phyloP scores from a whole-genome alignment of 768 basidiomycete genomes.

The Pholiota molesta region DNA sequence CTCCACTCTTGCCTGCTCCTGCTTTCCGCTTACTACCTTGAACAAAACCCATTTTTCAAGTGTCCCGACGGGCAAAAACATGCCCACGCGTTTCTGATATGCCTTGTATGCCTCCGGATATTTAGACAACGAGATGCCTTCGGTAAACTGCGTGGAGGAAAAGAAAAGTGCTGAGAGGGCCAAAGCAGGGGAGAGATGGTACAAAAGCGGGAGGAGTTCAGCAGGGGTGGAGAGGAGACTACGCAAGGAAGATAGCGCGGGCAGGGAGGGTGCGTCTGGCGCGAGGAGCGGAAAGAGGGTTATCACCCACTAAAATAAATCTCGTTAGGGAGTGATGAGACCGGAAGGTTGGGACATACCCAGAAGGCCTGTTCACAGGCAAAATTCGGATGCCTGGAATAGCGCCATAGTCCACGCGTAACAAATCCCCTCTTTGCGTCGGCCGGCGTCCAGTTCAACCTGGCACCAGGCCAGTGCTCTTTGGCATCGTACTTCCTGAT shows the following conservation, averaged over 20 bases:
- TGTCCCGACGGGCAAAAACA: constrained; percentile 60
- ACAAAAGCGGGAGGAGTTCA: constrained; percentile 22
- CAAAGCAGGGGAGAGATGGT: constrained; percentile 54
- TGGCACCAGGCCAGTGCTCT: constrained; percentile 67
- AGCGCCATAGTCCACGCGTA: constrained; percentile 85
- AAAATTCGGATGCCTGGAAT: constrained; percentile 92
- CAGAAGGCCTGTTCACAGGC: constrained; percentile 88
- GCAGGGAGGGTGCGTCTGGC: constrained; percentile 32
- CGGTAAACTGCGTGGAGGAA: constrained; percentile 78
- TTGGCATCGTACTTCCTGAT: constrained; percentile 41
- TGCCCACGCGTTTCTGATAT: constrained; percentile 79
- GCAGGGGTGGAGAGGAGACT: constrained; percentile 16
- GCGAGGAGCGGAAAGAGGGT: constrained; percentile 67
- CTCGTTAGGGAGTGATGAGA: neutral
- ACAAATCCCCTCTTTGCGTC: constrained; percentile 83
- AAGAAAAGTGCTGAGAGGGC: constrained; percentile 73
- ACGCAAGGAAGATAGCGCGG: constrained; percentile 18
- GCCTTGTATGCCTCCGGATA: constrained; percentile 70
- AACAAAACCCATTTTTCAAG: constrained; percentile 15
- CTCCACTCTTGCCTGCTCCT: constrained; percentile 16
- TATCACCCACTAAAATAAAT: constrained; percentile 57
- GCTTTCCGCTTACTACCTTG: constrained; percentile 9
- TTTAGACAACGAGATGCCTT: constrained; percentile 76
- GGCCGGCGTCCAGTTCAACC: constrained; percentile 64
- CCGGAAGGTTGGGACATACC: constrained; percentile 44